Evolutionary conservation across 768 basidiomycete genomes (phyloP), one percentile per base, ranked within the genome.

Genomic region (Termitomyces sp.): DNA sequence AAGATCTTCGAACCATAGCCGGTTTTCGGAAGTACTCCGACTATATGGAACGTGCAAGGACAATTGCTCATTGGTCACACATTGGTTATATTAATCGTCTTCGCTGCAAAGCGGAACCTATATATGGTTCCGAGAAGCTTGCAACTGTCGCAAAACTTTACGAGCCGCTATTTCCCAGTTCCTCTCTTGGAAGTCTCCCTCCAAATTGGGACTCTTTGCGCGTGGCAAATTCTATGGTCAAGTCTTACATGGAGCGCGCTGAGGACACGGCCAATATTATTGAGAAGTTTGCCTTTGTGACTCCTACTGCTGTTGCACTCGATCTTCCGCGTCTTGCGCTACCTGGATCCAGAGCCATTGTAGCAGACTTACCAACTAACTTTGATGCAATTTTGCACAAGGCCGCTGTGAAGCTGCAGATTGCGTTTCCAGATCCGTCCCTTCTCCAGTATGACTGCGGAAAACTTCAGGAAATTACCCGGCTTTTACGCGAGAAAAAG

Each of bases 371-470:
- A 61, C 66, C 76, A 6, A 68, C 73, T 2, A 73, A 75, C 16
- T 90, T 94, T 66, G 93, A 95, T 66, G 73, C 75, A 1, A 72
- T 80, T 22, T 70, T 97, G 12, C 95, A 97, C 69, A 80, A 75
- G 27, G 73, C 88, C 1, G 84, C 81, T 44, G 92, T 94, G 63
- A 93, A 92, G 69, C 79, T 93, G 33, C 92, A 94, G 65, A 93
- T 98, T 55, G 95, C 93, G 1, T 97, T 98, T 70, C 95, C 95
- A 0, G 92, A 95, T 64, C 84, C 88, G 0, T 91, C 87, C 4
- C 78, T 96, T 34, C 78, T 97, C 7, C 95, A 97, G 68, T 97
- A 94, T 69, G 95, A 98, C 70, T 97, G 95, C 66, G 95, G 95
- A 47, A 98, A 98, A 68, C 81, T 98, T 13, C 95, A 97, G 66